These are phyloP conservation scores for Barnettozyma salicaria DNA, from an alignment of 805 yeast genomes.

Conservation along the genomic window DNA sequence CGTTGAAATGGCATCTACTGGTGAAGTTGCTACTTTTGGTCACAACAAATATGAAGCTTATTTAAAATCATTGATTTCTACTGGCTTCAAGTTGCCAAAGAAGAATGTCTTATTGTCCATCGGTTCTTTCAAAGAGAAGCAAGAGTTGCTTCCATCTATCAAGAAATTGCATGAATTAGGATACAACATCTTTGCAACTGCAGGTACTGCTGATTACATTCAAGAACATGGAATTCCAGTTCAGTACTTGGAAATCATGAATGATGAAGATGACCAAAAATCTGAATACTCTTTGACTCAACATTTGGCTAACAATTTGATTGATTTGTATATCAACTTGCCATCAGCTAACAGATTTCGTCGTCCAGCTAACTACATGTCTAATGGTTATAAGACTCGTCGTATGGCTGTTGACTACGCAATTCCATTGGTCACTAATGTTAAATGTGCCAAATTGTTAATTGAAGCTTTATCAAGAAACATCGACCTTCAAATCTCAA, in stretches of 20 bases:
- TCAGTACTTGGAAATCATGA: constrained; percentile 84
- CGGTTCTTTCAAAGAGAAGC: constrained; percentile 96
- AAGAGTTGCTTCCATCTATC: constrained; percentile 85
- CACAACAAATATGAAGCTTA: constrained; percentile 96
- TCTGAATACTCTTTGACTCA: constrained; percentile 93
- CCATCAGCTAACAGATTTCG: constrained; percentile 97
- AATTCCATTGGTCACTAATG: constrained; percentile 95
- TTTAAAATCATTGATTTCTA: constrained; percentile 86
- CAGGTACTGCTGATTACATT: constrained; percentile 98
- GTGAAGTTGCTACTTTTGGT: constrained; percentile 98
- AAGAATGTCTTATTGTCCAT: constrained; percentile 89
- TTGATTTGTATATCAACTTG: constrained; percentile 91
- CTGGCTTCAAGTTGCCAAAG: constrained; percentile 93
- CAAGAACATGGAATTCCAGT: constrained; percentile 94
- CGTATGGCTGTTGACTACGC: constrained; percentile 99
- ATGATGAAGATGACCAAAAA: constrained; percentile 69
- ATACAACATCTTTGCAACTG: constrained; percentile 89
- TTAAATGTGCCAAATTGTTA: constrained; percentile 91
- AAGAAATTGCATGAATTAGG: constrained; percentile 76
- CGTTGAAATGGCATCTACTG: constrained; percentile 99
- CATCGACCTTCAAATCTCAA: constrained; percentile 56
- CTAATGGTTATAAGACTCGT: constrained; percentile 96
- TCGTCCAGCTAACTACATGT: constrained; percentile 97
- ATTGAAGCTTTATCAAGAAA: constrained; percentile 88
- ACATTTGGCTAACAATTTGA: constrained; percentile 93